Conservation (phyloP, 805 yeast genomes). For the Kazachstania taianensis region DNA sequence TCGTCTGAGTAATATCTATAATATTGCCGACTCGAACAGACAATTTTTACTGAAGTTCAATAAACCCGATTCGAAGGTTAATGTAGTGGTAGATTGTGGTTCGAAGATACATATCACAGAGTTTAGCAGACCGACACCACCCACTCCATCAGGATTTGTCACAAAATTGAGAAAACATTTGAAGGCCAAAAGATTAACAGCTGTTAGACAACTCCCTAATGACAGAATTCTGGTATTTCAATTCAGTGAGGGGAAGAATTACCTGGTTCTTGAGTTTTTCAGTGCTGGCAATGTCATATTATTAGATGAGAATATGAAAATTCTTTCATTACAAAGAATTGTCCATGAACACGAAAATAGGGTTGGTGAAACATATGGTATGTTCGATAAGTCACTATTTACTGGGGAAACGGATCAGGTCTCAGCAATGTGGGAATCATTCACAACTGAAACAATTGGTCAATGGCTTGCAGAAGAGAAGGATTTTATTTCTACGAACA, state of each 20-base stretch:
- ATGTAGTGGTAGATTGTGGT: slow-evolving; percentile 77
- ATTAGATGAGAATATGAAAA: slow-evolving; percentile 57
- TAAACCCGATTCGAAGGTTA: slow-evolving; percentile 70
- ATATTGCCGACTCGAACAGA: slow-evolving; percentile 57
- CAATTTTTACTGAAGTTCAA: slow-evolving; percentile 75
- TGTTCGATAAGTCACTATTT: slow-evolving; percentile 48
- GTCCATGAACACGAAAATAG: slow-evolving; percentile 65
- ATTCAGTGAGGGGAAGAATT: slow-evolving; percentile 71
- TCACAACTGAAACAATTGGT: slow-evolving; percentile 12
- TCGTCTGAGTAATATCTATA: slow-evolving; percentile 77
- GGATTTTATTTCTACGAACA: slow-evolving; percentile 7
- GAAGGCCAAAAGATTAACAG: slow-evolving; percentile 66
- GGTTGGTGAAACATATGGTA: slow-evolving; percentile 60
- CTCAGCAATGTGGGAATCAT: slow-evolving; percentile 7
- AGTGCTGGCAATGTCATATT: slow-evolving; percentile 88
- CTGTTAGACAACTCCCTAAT: slow-evolving; percentile 60
- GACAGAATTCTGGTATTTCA: slow-evolving; percentile 79
- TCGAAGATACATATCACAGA: slow-evolving; percentile 69
- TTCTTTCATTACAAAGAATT: slow-evolving; percentile 64
- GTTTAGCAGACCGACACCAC: slow-evolving; percentile 71
- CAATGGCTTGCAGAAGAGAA: slow-evolving; percentile 20
- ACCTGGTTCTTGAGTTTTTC: slow-evolving; percentile 81
- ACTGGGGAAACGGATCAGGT: slow-evolving; percentile 7
- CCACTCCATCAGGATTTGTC: slow-evolving; percentile 77
- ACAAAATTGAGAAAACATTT: slow-evolving; percentile 78